phyloP scores from a whole-genome alignment of 208 protist species.

The Balamuthia mandrillaris region DNA sequence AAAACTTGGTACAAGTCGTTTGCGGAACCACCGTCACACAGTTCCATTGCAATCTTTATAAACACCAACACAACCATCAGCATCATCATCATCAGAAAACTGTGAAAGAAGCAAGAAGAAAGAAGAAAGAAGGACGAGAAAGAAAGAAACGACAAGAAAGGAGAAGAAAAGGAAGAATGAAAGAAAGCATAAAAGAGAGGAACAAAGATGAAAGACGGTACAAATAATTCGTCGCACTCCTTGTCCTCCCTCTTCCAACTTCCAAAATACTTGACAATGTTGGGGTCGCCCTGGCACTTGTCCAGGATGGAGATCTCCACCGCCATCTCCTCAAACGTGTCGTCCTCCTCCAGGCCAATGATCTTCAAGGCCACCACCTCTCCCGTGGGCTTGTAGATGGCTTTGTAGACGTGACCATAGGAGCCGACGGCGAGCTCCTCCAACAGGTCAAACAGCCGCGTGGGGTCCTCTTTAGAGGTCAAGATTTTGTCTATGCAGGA shows the following conservation, averaged over 20 bases:
- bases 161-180: neutral
- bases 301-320: slow-evolving; percentile 17
- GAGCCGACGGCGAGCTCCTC: slow-evolving; percentile 26
- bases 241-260: slow-evolving; percentile 27
- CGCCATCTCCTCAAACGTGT: slow-evolving; percentile 39
- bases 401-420: slow-evolving; percentile 37
- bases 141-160: neutral
- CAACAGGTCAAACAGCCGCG: slow-evolving; percentile 17
- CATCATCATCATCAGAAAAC: too few relatives aligned
- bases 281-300: neutral
- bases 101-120: too few relatives aligned
- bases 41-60: slow-evolving; percentile 43
- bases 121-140: too few relatives aligned
- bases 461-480: slow-evolving; percentile 41
- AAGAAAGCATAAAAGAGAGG: neutral
- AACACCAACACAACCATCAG: too few relatives aligned
- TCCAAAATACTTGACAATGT: slow-evolving; percentile 46
- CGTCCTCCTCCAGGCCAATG: slow-evolving; percentile 8
- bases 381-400: slow-evolving; percentile 21
- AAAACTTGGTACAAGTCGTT: slow-evolving; percentile 37
- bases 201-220: neutral
- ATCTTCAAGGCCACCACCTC: slow-evolving; percentile 22
- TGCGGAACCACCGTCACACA: slow-evolving; percentile 29
- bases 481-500: neutral
- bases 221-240: slow-evolving; percentile 29